Percentiles rank a stretch among this genome's conserved stretches.
phyloP scores from a whole-genome alignment of 2,329 filamentous ascomycete species.

The Epichloe coenophiala region DNA sequence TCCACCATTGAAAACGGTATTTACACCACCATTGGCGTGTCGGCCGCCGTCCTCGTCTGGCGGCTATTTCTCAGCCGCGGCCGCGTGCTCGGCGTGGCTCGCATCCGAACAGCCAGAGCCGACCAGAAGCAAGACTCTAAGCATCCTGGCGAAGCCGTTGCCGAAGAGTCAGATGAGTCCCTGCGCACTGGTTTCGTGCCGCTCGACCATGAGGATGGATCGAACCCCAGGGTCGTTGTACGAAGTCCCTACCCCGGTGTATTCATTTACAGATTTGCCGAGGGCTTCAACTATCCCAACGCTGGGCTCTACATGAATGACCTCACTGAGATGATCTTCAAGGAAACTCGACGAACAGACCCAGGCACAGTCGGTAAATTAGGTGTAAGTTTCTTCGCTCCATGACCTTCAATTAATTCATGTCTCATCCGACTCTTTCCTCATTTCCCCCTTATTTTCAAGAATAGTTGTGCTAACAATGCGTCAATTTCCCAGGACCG shows the following conservation, averaged over 20 bases:
- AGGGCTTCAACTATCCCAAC: conserved; percentile 45
- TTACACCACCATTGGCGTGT: conserved; percentile 64
- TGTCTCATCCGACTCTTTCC: no score
- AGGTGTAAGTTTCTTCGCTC: conserved; percentile 22
- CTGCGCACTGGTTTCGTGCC: conserved; percentile 31
- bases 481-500: conserved; percentile 25
- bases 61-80: conserved; percentile 67
- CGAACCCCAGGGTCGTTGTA: conserved; percentile 33
- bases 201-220: conserved; percentile 34
- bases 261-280: conserved; percentile 40
- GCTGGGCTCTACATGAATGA: conserved; percentile 36
- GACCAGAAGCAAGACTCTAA: conserved; percentile 18
- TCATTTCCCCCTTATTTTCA: not conserved
- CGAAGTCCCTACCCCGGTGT: conserved; percentile 37
- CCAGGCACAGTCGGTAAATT: conserved; percentile 30
- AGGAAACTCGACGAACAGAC: conserved; percentile 31
- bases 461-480: conserved; percentile 5
- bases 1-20: conserved; percentile 72
- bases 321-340: conserved; percentile 31
- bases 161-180: conserved; percentile 32
- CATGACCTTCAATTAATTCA: no score
- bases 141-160: conserved; percentile 14
- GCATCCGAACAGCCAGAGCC: conserved; percentile 69
- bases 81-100: conserved; percentile 64
- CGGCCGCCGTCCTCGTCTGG: conserved; percentile 59